These are phyloP conservation scores for Penicillium samsonianum DNA, from an alignment of 495 filamentous ascomycete species.

Conservation along the genomic window DNA sequence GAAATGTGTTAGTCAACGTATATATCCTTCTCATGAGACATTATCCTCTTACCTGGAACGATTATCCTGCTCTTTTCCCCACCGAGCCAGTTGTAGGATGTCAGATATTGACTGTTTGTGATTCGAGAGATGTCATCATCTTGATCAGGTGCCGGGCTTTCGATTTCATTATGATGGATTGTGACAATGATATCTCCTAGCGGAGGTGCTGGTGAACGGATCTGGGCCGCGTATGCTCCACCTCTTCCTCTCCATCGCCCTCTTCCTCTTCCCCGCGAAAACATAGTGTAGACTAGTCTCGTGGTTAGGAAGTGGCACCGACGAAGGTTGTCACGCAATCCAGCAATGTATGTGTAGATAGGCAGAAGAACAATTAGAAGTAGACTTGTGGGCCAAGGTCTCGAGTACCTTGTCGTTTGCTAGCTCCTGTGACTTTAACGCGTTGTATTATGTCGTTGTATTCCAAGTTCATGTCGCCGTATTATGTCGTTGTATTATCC, in stretches of 20 bases:
- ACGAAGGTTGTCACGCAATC: not conserved
- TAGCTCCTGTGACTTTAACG: no score
- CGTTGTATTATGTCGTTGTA: no score
- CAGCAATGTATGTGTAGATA: not conserved
- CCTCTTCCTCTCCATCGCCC: not conserved
- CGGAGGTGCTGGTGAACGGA: constrained; percentile 16
- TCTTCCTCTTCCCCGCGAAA: not conserved
- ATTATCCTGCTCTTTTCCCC: constrained; percentile 42
- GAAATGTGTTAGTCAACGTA: not conserved
- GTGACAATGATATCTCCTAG: constrained; percentile 27
- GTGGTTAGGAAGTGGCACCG: not conserved
- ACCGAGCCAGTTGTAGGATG: constrained; percentile 59
- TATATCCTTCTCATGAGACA: not conserved
- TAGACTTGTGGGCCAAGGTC: not conserved
- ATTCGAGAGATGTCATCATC: constrained; percentile 18
- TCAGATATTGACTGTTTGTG: constrained; percentile 31
- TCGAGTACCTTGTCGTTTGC: not conserved
- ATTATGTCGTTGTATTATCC: no score
- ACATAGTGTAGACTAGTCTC: not conserved
- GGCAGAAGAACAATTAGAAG: not conserved
- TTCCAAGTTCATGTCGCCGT: no score
- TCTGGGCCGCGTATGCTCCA: not conserved
- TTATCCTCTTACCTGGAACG: constrained; percentile 48
- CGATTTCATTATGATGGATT: constrained; percentile 21
- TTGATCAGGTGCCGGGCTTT: constrained; percentile 2